phyloP scores from a whole-genome alignment of 345 rosid species.

The Corchorus olitorius region DNA sequence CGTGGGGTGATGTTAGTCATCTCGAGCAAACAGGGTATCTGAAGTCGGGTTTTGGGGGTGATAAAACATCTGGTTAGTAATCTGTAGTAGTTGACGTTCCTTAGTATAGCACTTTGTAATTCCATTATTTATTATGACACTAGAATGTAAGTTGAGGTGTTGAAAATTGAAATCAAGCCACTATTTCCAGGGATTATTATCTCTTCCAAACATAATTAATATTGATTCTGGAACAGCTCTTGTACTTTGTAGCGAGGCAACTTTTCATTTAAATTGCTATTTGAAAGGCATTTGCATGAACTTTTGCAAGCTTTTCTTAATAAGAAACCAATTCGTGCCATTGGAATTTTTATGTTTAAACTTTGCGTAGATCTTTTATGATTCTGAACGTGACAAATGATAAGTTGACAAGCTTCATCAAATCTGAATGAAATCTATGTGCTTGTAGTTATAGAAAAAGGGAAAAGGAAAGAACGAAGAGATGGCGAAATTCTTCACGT shows the following conservation, averaged over 20 bases:
- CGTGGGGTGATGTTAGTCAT: slow-evolving; percentile 71
- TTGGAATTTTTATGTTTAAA: no score
- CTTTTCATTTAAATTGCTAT: neutral
- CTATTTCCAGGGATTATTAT: neutral
- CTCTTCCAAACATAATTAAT: neutral
- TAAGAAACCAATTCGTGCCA: no score
- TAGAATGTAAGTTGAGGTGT: neutral
- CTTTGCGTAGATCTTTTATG: no score
- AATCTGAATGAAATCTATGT: no score
- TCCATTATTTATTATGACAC: neutral
- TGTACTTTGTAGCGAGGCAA: neutral
- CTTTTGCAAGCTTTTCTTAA: no score
- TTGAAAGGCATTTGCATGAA: no score
- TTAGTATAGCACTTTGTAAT: neutral
- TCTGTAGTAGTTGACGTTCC: neutral
- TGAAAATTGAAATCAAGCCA: neutral
- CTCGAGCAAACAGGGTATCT: slow-evolving; percentile 52
- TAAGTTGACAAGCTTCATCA: no score
- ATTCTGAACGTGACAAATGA: no score
- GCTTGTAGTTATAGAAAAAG: no score
- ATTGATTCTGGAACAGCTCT: neutral
- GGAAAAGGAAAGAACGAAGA: neutral
- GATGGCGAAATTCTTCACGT: neutral
- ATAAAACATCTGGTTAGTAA: slow-evolving; percentile 64
- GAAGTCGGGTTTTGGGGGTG: slow-evolving; percentile 76